phyloP scores from a whole-genome alignment of 345 rosid species.

The Passiflora organensis region DNA sequence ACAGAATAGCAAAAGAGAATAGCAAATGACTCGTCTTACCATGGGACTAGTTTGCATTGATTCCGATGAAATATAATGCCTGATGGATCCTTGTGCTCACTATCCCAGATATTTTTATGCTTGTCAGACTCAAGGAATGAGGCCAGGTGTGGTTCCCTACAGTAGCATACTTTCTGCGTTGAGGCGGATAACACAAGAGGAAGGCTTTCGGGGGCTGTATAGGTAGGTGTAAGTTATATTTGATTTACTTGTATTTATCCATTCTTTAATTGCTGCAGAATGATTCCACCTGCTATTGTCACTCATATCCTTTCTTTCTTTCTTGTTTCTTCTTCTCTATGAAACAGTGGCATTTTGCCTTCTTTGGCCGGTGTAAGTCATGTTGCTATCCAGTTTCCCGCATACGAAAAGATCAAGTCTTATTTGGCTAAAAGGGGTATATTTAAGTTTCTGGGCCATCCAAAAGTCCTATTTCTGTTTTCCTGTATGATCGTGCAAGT shows the following conservation, averaged over 20 bases:
- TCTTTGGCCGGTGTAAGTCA: slow-evolving; percentile 91
- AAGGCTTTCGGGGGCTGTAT: slow-evolving; percentile 84
- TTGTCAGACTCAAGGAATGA: slow-evolving; percentile 57
- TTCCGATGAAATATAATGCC: not conserved
- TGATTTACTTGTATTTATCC: not conserved
- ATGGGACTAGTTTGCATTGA: not conserved
- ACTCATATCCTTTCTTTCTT: not conserved
- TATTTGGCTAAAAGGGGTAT: slow-evolving; percentile 72
- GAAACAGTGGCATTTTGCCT: slow-evolving; percentile 86
- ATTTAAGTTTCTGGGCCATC: slow-evolving; percentile 4
- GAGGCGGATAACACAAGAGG: slow-evolving; percentile 69
- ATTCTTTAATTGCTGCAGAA: not conserved
- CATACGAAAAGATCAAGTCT: slow-evolving; percentile 76
- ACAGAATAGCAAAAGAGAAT: too few species aligned
- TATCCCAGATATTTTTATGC: slow-evolving; percentile 7
- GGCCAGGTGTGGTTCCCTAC: slow-evolving; percentile 73
- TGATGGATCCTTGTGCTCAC: not conserved
- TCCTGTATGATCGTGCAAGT: slow-evolving; percentile 22
- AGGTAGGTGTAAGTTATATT: slow-evolving; percentile 46
- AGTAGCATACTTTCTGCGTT: slow-evolving; percentile 69
- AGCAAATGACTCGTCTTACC: too few species aligned
- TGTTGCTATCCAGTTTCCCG: slow-evolving; percentile 96
- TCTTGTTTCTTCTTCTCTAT: slow-evolving; percentile 5
- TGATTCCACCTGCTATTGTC: too few species aligned
- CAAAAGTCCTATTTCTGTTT: not conserved